These are phyloP conservation scores for Peronospora tabacina DNA, from an alignment of 352 stramenopile genomes.

Conservation along the genomic window DNA sequence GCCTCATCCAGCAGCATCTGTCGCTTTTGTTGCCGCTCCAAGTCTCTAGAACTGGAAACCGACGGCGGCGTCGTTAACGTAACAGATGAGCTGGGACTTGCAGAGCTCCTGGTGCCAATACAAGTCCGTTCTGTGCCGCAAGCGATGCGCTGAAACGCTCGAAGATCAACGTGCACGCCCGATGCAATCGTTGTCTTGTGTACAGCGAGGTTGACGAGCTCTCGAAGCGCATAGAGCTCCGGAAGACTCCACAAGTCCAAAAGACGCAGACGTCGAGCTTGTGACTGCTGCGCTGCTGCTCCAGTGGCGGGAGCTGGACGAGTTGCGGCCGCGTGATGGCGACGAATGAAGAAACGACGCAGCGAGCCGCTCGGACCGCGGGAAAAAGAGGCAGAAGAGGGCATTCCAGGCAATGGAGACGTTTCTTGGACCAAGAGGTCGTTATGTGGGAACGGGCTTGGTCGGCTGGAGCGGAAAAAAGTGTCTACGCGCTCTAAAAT, in stretches of 20 bases:
- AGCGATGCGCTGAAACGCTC: constrained; percentile 2
- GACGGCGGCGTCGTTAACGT: constrained; percentile 18
- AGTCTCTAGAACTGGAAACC: constrained; percentile 10
- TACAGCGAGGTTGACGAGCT: constrained; percentile 39
- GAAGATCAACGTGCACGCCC: constrained; percentile 2
- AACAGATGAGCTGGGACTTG: constrained; percentile 20
- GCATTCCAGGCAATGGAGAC: constrained; percentile 4
- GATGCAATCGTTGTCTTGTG: constrained; percentile 23
- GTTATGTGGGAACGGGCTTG: no score
- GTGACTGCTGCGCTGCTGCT: constrained; percentile 14
- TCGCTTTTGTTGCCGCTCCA: constrained; percentile 14
- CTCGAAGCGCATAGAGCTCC: constrained; percentile 52
- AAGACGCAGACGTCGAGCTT: constrained; percentile 23
- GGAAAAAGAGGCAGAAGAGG: constrained; percentile 13
- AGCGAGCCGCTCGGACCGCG: constrained; percentile 10
- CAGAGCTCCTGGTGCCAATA: constrained; percentile 16
- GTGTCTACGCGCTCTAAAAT: no score
- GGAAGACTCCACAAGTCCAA: constrained; percentile 47
- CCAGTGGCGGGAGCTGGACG: not conserved
- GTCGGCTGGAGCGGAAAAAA: no score
- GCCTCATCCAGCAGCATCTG: constrained; percentile 26
- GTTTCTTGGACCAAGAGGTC: no score
- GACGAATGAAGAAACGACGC: constrained; percentile 27
- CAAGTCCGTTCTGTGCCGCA: constrained; percentile 8
- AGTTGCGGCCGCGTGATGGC: constrained; percentile 4